Evolutionary conservation across 345 rosid genomes (phyloP).

Genomic region (Dovyalis caffra): DNA sequence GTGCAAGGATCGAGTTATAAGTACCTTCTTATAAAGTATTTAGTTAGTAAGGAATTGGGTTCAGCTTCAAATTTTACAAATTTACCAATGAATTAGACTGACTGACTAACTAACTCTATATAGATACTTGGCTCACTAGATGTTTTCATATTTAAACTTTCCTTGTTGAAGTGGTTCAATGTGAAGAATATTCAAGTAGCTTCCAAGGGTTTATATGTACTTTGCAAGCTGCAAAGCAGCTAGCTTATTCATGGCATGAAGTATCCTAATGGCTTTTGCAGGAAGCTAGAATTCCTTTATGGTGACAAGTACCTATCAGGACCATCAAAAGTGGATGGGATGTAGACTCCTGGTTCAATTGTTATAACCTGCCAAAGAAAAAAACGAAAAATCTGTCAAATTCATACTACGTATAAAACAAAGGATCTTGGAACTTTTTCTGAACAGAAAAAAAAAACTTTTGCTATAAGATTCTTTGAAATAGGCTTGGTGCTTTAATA

Average conservation of each 20-base stretch:
- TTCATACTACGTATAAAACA: too few species aligned
- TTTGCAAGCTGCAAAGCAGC: not conserved
- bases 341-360: constrained; percentile 92
- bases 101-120: too few species aligned
- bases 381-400: not conserved
- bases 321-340: constrained; percentile 54
- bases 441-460: too few species aligned
- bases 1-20: too few species aligned
- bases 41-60: not conserved
- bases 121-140: not conserved
- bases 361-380: constrained; percentile 75
- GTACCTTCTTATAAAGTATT: not conserved
- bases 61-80: not conserved
- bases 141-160: not conserved
- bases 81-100: not conserved
- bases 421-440: too few species aligned
- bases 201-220: not conserved
- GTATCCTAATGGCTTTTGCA: not conserved
- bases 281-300: not conserved
- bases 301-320: constrained; percentile 60
- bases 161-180: too few species aligned
- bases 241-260: not conserved
- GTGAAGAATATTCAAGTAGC: not conserved
- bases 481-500: too few species aligned
- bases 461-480: too few species aligned